These are phyloP conservation scores for Eucalyptus dawsonii DNA, from an alignment of 345 rosid genomes.

Conservation along the genomic window DNA sequence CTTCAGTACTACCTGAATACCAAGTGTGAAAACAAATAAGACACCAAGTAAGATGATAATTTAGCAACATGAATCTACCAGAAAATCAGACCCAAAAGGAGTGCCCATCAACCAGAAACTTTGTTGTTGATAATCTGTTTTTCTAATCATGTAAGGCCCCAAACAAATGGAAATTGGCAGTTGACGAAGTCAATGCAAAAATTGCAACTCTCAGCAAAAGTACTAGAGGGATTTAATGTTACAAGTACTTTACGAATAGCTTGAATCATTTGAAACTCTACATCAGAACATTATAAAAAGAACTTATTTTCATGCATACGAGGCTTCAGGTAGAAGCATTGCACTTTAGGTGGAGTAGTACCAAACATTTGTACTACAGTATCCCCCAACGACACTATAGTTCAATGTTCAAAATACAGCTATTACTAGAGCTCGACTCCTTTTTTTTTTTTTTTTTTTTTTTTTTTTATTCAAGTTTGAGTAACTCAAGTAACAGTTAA, in stretches of 20 bases:
- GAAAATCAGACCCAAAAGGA: neutral
- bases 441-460: neutral
- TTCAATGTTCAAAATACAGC: neutral
- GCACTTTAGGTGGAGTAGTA: neutral
- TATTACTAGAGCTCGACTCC: neutral
- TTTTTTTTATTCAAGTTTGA: neutral
- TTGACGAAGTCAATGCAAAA: neutral
- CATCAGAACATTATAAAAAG: neutral
- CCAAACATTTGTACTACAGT: neutral
- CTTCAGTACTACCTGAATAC: conserved; percentile 76
- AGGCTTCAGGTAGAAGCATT: neutral
- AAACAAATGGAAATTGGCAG: neutral
- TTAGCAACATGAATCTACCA: neutral
- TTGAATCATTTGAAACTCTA: neutral
- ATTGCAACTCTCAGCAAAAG: neutral
- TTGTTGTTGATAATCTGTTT: neutral
- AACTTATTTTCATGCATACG: neutral
- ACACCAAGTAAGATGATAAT: neutral
- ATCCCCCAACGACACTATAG: neutral
- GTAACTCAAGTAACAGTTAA: neutral
- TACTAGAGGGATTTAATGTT: neutral
- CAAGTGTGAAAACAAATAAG: neutral
- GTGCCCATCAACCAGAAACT: neutral
- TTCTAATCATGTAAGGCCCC: neutral
- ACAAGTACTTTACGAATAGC: neutral